phyloP scores from a whole-genome alignment of 1,139 yeast species.

The Blastobotrys illinoisensis region DNA sequence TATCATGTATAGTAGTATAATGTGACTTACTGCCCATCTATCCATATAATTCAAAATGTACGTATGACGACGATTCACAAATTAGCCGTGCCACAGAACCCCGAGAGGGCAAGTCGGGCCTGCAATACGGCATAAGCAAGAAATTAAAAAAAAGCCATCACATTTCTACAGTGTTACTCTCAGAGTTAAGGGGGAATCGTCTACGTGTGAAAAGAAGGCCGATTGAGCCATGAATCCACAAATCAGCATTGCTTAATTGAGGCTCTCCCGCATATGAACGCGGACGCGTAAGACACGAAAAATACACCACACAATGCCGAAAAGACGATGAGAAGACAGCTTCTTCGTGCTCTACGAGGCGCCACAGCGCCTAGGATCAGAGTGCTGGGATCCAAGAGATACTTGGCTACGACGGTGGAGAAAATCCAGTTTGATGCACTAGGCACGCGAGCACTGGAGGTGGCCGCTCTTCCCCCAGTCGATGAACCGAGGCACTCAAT shows the following conservation, averaged over 20 bases:
- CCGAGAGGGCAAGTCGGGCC: no score
- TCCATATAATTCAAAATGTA: no score
- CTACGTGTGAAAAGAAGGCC: no score
- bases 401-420: neutral
- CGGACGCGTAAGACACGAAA: neutral
- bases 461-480: conserved; percentile 4
- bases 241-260: neutral
- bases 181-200: no score
- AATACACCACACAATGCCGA: neutral
- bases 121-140: no score
- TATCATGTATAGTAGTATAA: neutral
- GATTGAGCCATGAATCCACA: neutral
- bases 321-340: neutral
- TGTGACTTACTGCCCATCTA: neutral
- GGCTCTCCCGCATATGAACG: neutral
- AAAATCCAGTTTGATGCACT: neutral
- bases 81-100: no score
- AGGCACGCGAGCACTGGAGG: neutral
- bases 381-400: neutral
- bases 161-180: no score
- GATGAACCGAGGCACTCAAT: conserved; percentile 11
- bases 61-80: no score
- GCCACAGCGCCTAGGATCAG: neutral
- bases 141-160: no score
- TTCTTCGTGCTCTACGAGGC: neutral